Evolutionary conservation across 1,284 basidiomycete species (phyloP).

Genomic region (Stereum hirsutum): DNA sequence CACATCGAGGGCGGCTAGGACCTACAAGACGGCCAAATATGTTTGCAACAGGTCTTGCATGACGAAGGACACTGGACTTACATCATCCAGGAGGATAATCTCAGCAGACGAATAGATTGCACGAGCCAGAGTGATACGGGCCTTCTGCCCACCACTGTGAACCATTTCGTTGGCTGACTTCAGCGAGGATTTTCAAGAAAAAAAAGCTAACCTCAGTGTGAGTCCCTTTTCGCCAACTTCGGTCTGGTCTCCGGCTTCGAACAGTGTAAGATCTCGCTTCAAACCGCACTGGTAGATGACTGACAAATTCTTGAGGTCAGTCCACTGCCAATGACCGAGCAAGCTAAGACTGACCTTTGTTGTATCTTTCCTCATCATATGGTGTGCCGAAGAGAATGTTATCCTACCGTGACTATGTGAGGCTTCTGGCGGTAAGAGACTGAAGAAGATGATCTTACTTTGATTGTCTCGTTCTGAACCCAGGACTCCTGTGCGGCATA

Average conservation of each 20-base stretch:
- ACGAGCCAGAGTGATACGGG: constrained; percentile 65
- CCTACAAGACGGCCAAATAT: constrained; percentile 12
- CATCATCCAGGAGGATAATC: constrained; percentile 59
- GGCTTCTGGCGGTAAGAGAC: not conserved
- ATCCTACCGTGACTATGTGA: constrained; percentile 21
- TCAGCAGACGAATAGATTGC: constrained; percentile 59
- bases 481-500: constrained; percentile 76
- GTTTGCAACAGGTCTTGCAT: not conserved
- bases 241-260: constrained; percentile 67
- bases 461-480: constrained; percentile 51
- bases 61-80: constrained; percentile 21
- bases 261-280: constrained; percentile 51
- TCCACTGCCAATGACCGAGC: constrained; percentile 14
- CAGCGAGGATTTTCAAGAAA: constrained; percentile 9
- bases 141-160: constrained; percentile 70
- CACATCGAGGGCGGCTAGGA: constrained; percentile 47
- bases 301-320: constrained; percentile 26
- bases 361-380: constrained; percentile 32
- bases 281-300: constrained; percentile 59
- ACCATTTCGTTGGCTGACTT: no score
- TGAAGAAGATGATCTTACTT: constrained; percentile 14
- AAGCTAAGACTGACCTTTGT: constrained; percentile 24
- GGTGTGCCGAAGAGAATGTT: constrained; percentile 36
- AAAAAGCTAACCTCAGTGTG: constrained; percentile 31
- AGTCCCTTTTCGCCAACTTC: constrained; percentile 64